These are phyloP conservation scores for Brettanomyces bruxellensis DNA, from an alignment of 805 yeast species.

Conservation along the genomic window DNA sequence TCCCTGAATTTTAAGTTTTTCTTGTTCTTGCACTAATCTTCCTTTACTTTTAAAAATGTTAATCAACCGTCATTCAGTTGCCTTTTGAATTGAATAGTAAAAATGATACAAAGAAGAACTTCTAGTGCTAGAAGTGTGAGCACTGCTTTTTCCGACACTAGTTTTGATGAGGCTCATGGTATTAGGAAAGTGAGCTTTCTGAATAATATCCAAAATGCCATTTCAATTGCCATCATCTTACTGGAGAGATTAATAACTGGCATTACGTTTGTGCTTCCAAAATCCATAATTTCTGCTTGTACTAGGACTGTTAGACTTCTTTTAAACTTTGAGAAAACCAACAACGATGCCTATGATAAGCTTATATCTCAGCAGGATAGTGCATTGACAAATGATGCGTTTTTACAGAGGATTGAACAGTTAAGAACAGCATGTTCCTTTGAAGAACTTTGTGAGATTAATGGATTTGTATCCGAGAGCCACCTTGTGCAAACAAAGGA, in stretches of 20 bases:
- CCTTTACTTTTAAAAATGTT: background rate
- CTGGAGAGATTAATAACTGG: slow-evolving; percentile 19
- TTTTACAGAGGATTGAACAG: slow-evolving; percentile 18
- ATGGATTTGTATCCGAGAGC: slow-evolving; percentile 65
- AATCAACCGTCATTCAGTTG: too few species aligned
- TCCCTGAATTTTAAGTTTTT: background rate
- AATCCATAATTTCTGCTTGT: slow-evolving; percentile 14
- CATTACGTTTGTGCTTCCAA: slow-evolving; percentile 19
- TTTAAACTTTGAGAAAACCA: slow-evolving; percentile 13
- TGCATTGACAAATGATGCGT: slow-evolving; percentile 9
- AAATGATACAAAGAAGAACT: background rate
- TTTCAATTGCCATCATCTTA: slow-evolving; percentile 18
- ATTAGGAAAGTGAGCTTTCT: background rate
- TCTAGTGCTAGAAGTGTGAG: background rate
- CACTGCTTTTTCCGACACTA: background rate
- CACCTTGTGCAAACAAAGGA: slow-evolving; percentile 73
- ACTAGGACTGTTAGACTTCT: slow-evolving; percentile 14
- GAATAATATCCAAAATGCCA: background rate
- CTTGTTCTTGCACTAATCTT: background rate
- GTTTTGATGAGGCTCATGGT: background rate
- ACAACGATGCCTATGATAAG: slow-evolving; percentile 16
- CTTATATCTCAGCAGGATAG: slow-evolving; percentile 9
- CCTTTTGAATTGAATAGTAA: too few species aligned
- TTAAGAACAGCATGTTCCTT: slow-evolving; percentile 44
- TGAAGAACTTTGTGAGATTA: slow-evolving; percentile 55